Conservation (phyloP, 2,329 filamentous ascomycete species). For the Clarireedia sp. region DNA sequence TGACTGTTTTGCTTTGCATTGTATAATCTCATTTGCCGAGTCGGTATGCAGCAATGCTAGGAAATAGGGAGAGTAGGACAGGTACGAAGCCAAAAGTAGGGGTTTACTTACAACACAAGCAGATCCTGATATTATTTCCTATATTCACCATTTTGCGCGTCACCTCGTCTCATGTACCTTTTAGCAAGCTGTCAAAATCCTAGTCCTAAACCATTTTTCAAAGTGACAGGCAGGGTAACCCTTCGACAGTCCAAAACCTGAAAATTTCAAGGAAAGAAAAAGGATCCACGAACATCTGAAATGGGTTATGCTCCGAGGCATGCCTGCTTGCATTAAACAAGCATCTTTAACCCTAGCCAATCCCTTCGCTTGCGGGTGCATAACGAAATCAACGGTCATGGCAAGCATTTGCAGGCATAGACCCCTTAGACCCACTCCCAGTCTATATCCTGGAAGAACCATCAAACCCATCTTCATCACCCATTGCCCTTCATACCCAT, state of each 20-base stretch:
- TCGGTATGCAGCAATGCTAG: background rate
- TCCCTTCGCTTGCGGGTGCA: conserved; percentile 23
- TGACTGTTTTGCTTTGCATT: too few relatives aligned
- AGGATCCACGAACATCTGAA: conserved; percentile 20
- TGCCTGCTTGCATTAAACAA: conserved; percentile 23
- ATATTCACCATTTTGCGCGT: conserved; percentile 25
- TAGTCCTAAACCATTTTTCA: conserved; percentile 22
- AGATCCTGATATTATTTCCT: conserved; percentile 16
- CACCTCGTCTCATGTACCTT: conserved; percentile 28
- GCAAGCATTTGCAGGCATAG: conserved; percentile 23
- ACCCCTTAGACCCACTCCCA: conserved; percentile 17
- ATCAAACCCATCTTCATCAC: conserved; percentile 3
- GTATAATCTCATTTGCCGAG: background rate
- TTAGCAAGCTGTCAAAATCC: conserved; percentile 25
- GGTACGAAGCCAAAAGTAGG: conserved; percentile 1
- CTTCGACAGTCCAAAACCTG: conserved; percentile 18
- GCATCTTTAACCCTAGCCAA: conserved; percentile 22
- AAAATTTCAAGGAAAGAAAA: conserved; percentile 13
- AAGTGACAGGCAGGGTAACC: conserved; percentile 25
- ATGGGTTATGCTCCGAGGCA: conserved; percentile 27
- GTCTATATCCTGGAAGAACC: conserved; percentile 19
- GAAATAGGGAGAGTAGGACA: background rate
- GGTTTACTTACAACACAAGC: conserved; percentile 9
- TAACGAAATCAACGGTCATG: conserved; percentile 22
- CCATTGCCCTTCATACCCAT: too few relatives aligned